phyloP scores from a whole-genome alignment of 2,329 filamentous ascomycete species.

The Graphilbum sp. region DNA sequence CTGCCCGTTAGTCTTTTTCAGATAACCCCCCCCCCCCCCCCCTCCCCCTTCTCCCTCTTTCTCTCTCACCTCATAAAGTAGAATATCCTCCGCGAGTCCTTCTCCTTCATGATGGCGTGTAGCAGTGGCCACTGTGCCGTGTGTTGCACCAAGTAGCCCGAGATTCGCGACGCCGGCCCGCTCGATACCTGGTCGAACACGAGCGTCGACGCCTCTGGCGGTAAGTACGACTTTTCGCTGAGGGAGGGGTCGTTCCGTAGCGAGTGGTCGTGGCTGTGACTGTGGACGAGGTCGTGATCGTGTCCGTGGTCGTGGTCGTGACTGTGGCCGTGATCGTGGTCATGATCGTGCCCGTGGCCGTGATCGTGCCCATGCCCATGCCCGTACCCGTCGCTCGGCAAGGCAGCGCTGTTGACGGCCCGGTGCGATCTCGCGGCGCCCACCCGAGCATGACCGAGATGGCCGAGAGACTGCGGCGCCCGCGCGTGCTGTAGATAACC shows the following conservation, averaged over 20 bases:
- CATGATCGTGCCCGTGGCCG: conserved; percentile 1
- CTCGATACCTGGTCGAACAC: conserved; percentile 19
- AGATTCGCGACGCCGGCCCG: conserved; percentile 48
- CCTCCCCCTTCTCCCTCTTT: not conserved
- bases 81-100: conserved; percentile 86
- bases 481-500: conserved; percentile 19
- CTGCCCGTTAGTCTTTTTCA: conserved; percentile 24
- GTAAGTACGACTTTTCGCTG: conserved; percentile 16
- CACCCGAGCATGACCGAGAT: conserved; percentile 15
- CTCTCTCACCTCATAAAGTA: conserved; percentile 70
- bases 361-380: conserved; percentile 7
- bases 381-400: conserved; percentile 3
- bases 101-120: conserved; percentile 74
- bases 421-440: not conserved
- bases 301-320: conserved; percentile 15
- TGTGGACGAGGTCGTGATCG: conserved; percentile 11
- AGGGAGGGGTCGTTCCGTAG: conserved; percentile 8
- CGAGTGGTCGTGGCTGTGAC: conserved; percentile 1
- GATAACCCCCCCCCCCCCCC: too few species aligned
- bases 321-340: conserved; percentile 5
- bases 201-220: conserved; percentile 13
- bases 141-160: conserved; percentile 52
- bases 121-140: conserved; percentile 60
- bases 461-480: conserved; percentile 23
- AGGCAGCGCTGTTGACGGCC: conserved; percentile 10